Percentiles rank a stretch among this genome's conserved stretches.
Evolutionary conservation across 1,139 yeast genomes (phyloP).

Genomic region (Ashbya aceris): DNA sequence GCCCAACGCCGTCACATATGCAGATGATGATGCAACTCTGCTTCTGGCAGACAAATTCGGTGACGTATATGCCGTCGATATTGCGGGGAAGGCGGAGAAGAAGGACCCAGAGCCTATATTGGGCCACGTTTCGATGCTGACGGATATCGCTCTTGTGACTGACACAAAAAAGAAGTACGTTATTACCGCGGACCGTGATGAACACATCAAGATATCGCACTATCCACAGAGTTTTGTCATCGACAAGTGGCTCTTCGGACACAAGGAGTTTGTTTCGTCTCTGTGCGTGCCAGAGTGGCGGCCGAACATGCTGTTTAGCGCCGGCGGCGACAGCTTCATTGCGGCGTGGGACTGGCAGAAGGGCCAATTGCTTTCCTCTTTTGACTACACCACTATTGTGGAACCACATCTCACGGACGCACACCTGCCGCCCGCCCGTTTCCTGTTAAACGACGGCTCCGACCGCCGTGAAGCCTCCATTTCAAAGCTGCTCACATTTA

Average conservation of each 20-base stretch:
- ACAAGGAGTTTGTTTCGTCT: conserved; percentile 67
- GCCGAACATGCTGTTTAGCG: conserved; percentile 51
- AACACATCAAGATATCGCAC: conserved; percentile 81
- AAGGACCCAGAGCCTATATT: conserved; percentile 46
- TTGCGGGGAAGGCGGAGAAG: conserved; percentile 28
- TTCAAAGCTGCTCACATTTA: conserved; percentile 36
- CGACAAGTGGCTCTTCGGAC: conserved; percentile 81
- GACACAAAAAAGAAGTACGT: conserved; percentile 41
- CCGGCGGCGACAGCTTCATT: conserved; percentile 83
- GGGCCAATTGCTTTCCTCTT: conserved; percentile 38
- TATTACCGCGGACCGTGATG: conserved; percentile 89
- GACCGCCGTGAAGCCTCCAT: conserved; percentile 45
- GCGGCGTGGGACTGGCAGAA: conserved; percentile 71
- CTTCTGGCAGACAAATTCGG: conserved; percentile 96
- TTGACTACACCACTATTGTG: conserved; percentile 43
- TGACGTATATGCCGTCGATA: conserved; percentile 64
- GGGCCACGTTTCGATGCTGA: conserved; percentile 96
- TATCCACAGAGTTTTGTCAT: conserved; percentile 74
- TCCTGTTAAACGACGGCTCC: conserved; percentile 43
- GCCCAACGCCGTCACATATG: conserved; percentile 70
- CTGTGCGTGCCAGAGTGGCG: conserved; percentile 46
- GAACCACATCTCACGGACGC: conserved; percentile 43
- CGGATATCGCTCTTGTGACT: conserved; percentile 49
- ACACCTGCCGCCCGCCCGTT: conserved; percentile 61
- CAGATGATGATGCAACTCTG: conserved; percentile 41